A percentile compares a stretch with the other conserved stretches of the same genome.
phyloP scores from a whole-genome alignment of 169 alveolate species.

The Theileria equi region DNA sequence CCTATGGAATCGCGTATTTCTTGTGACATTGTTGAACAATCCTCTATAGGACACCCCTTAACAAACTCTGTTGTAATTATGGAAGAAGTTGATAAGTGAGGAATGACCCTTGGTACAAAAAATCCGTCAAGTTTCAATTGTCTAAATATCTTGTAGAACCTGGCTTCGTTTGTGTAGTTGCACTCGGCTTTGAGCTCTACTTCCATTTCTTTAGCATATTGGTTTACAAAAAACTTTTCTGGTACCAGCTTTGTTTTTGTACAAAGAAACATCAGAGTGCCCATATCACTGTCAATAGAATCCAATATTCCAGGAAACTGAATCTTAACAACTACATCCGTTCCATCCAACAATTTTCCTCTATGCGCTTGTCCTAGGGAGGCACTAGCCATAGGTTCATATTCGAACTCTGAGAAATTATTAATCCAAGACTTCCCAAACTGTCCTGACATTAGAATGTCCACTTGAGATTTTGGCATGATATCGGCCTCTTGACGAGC shows the following conservation, averaged over 20 bases:
- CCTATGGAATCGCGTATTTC: conserved; percentile 78
- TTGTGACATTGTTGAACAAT: conserved; percentile 40
- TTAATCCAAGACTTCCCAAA: conserved; percentile 83
- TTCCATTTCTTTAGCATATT: conserved; percentile 65
- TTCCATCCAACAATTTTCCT: conserved; percentile 62
- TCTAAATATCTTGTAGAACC: conserved; percentile 67
- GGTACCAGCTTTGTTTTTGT: conserved; percentile 67
- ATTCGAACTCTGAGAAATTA: conserved; percentile 69
- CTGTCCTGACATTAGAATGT: conserved; percentile 69
- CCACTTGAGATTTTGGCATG: conserved; percentile 85
- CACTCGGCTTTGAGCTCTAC: conserved; percentile 72
- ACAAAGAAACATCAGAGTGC: conserved; percentile 63
- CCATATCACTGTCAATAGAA: conserved; percentile 74
- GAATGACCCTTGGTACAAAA: conserved; percentile 67
- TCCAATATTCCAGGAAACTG: conserved; percentile 78
- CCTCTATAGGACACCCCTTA: conserved; percentile 65
- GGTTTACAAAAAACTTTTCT: conserved; percentile 64
- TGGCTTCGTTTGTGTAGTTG: conserved; percentile 76
- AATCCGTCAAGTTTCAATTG: conserved; percentile 70
- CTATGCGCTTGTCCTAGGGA: conserved; percentile 79
- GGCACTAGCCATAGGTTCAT: conserved; percentile 81
- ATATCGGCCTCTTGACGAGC: conserved; percentile 89
- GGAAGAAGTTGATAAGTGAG: conserved; percentile 60
- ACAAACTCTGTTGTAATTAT: conserved; percentile 71
- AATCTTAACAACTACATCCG: conserved; percentile 67